Base-by-base conservation (phyloP, 1,139 yeast genomes). In the Kodamaea derodonti region DNA sequence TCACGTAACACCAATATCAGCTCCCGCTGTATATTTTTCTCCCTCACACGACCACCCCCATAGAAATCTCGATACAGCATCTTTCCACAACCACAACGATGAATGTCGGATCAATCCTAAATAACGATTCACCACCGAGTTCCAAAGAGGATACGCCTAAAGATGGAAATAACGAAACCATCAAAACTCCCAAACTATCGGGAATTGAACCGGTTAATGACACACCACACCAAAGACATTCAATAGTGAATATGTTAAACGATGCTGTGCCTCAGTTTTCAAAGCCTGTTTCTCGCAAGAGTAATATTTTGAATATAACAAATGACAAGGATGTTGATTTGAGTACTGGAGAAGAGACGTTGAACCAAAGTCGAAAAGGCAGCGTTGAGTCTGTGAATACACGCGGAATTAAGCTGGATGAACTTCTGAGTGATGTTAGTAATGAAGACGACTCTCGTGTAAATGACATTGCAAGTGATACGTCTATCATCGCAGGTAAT, bases 41-140 rank as follows among this genome's bases (percentile, higher is more conserved):
- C 22, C 22, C 22, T 9, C 22, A 18, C 22, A 18, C 22, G 22
- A 18, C 22, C 22, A 6, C n/a, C n/a, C n/a, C n/a, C n/a, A n/a
- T n/a, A n/a, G n/a, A n/a, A n/a, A n/a, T n/a, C n/a, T n/a, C n/a
- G n/a, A n/a, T n/a, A n/a, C n/a, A n/a, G n/a, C n/a, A n/a, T 18
- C 9, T 18, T 18, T 18, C 22, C 22, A 18, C 6, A 18, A 9
- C 22, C 22, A 18, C 9, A 27, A 18, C 38, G 22, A 69, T 69
- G 75, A 69, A 69, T 49, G 74, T 69, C 26, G 75, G 75, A 14
- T 68, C 74, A 9, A 68, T 69, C 30, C 54, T 69, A 25, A 69
- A 68, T 46, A 62, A 66, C 40, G 75, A 69, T 40, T 52, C 65
- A 20, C 69, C 72, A 1, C 57, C 63, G 10, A 57, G 56, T 31